Base-by-base conservation (phyloP, 2,329 filamentous ascomycete species). In the Beauveria bassiana region DNA sequence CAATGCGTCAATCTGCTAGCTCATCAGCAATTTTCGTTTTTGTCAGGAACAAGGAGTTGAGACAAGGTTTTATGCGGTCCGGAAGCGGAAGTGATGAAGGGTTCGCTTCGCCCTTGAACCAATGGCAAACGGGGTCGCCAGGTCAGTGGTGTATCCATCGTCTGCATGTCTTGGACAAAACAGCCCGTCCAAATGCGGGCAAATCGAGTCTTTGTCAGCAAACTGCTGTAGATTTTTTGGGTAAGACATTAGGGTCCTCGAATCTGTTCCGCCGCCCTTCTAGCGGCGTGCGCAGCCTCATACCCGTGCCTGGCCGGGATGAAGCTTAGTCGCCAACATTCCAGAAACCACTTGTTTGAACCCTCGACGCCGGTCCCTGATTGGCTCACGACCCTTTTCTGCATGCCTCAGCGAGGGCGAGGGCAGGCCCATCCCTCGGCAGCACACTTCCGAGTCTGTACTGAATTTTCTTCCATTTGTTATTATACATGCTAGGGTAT, bases 381-480 rank as follows among this genome's bases (percentile, higher is more conserved):
- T 55, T 62, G 49, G 61, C 28, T 59, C 61, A 26, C 28, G 40
- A 38, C 28, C 7, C 40, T 24, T 28, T 40, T 52, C 54, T 59
- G 58, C 61, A 59, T 62, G 42, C 61, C 61, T 53, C 42, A 42
- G 42, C 40, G 31, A 50, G 55, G 61, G 43, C 45, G 51, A 57
- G 10, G 10, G 24, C 40, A 52, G 18, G 18, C 28, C 28, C 24
- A n/a, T 9, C 56, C 14, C 31, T 59, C 6, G 22, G 31, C 31
- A 3, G 22, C 31, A 26, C 20, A 20, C 7, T 22, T 4, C 31
- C 20, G 3, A 14, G 4, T n/a, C 22, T 12, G 34, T 5, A 22
- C 12, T 42, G 1, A 42, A 22, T 45, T 24, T 22, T 52, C 40
- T 22, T 53, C 46, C 18, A 22, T 51, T 28, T 45, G 31, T 26